phyloP scores from a whole-genome alignment of 805 yeast genomes.

The Saccharomycopsis schoenii region DNA sequence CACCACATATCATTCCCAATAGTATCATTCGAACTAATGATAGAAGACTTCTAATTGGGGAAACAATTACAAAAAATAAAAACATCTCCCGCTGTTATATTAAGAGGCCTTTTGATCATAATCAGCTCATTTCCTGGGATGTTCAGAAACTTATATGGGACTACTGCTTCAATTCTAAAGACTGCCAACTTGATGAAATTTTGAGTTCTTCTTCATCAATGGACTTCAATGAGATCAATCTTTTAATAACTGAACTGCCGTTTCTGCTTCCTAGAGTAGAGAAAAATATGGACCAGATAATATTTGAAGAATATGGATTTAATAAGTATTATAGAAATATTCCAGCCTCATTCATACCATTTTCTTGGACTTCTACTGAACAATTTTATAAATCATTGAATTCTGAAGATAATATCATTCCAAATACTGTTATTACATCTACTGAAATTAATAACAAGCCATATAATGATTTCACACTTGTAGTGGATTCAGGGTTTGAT shows the following conservation, averaged over 20 bases:
- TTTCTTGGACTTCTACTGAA: slow-evolving; percentile 32
- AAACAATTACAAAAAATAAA: slow-evolving; percentile 49
- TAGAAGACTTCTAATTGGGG: slow-evolving; percentile 63
- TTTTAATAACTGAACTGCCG: slow-evolving; percentile 73
- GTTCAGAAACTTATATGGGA: slow-evolving; percentile 88
- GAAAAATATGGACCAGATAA: slow-evolving; percentile 77
- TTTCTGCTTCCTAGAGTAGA: slow-evolving; percentile 74
- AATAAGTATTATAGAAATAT: slow-evolving; percentile 58
- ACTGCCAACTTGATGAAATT: slow-evolving; percentile 30
- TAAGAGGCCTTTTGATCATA: slow-evolving; percentile 79
- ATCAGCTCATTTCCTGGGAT: slow-evolving; percentile 88
- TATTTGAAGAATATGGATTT: slow-evolving; percentile 90
- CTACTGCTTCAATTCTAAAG: slow-evolving; percentile 45
- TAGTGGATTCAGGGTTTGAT: slow-evolving; percentile 82
- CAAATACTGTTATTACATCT: slow-evolving; percentile 22
- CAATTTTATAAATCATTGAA: slow-evolving; percentile 22
- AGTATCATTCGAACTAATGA: slow-evolving; percentile 68
- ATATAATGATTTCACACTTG: slow-evolving; percentile 54
- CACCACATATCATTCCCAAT: slow-evolving; percentile 51
- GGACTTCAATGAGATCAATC: slow-evolving; percentile 39
- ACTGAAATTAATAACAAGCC: slow-evolving; percentile 15
- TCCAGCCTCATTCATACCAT: slow-evolving; percentile 52
- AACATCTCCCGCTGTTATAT: slow-evolving; percentile 68
- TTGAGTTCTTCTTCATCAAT: slow-evolving; percentile 25
- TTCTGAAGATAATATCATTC: slow-evolving; percentile 9